A percentile compares a stretch with the other conserved stretches of the same genome.
These are phyloP conservation scores for Xylaria sp. DNA, from an alignment of 2,329 filamentous ascomycete genomes.

Conservation along the genomic window DNA sequence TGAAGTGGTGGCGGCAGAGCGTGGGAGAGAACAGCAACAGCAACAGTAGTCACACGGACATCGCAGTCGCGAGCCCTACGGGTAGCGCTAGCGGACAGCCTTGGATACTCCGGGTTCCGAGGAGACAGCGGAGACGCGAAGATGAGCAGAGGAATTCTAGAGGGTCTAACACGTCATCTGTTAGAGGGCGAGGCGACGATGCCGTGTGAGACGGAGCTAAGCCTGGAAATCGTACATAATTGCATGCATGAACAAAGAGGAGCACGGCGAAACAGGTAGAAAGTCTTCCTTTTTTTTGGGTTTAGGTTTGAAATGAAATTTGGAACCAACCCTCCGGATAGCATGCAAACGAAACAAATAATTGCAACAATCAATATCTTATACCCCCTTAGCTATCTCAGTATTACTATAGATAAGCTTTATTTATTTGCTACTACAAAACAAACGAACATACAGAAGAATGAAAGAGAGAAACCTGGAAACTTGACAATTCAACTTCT, in stretches of 20 bases:
- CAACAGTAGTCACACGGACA: conserved; percentile 32
- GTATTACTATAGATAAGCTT: not conserved
- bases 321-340: conserved; percentile 1
- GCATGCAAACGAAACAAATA: not conserved
- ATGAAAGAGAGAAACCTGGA: not conserved
- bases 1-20: conserved; percentile 63
- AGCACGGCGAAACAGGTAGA: conserved; percentile 14
- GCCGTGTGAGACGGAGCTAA: conserved; percentile 39
- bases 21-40: conserved; percentile 19
- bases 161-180: conserved; percentile 12
- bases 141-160: conserved; percentile 32
- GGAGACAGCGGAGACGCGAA: conserved; percentile 13
- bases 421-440: not conserved
- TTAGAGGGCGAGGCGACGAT: conserved; percentile 39
- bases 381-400: not conserved
- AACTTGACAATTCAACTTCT: too few species aligned
- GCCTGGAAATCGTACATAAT: not conserved
- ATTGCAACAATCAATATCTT: not conserved
- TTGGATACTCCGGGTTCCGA: conserved; percentile 34
- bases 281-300: not conserved
- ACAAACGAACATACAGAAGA: not conserved
- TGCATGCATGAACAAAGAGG: conserved; percentile 1
- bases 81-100: conserved; percentile 35
- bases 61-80: conserved; percentile 40
- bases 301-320: conserved; percentile 5